phyloP scores from a whole-genome alignment of 2,329 filamentous ascomycete species.

The Calycina marina region DNA sequence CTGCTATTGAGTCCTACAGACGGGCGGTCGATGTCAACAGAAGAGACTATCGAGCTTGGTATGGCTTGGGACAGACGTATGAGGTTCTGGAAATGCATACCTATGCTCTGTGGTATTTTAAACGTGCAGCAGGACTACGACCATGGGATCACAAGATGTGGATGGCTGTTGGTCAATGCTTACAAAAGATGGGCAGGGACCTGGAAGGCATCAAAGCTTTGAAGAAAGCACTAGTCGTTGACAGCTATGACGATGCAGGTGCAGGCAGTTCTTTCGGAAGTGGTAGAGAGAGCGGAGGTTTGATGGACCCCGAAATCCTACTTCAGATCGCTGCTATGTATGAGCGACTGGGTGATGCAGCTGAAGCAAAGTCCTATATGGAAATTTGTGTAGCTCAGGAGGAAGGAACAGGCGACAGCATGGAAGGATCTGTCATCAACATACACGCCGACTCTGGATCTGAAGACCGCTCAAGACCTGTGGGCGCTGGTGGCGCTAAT shows the following conservation, averaged over 20 bases:
- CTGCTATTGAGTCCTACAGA: conserved; percentile 91
- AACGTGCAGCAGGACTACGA: conserved; percentile 81
- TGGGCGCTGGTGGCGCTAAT: conserved; percentile 24
- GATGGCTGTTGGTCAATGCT: conserved; percentile 86
- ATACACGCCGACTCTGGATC: conserved; percentile 42
- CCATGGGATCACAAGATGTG: conserved; percentile 98
- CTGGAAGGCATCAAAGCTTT: conserved; percentile 90
- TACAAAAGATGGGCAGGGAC: conserved; percentile 75
- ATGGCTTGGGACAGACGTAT: conserved; percentile 91
- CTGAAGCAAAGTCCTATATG: conserved; percentile 86
- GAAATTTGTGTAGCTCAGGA: conserved; percentile 90
- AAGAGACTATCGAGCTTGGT: conserved; percentile 95
- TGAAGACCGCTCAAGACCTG: conserved; percentile 23
- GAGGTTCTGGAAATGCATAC: conserved; percentile 97
- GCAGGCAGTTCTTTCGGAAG: conserved; percentile 27
- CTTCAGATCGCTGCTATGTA: conserved; percentile 84
- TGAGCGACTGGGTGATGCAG: conserved; percentile 61
- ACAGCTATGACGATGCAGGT: conserved; percentile 67
- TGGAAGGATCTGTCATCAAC: conserved; percentile 26
- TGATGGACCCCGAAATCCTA: conserved; percentile 78
- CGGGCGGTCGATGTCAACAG: conserved; percentile 92
- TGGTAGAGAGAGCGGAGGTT: conserved; percentile 32
- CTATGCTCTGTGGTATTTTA: conserved; percentile 95
- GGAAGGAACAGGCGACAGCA: conserved; percentile 43
- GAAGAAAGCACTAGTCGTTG: conserved; percentile 80